Base-by-base conservation (phyloP, 1,139 yeast genomes). In the Taphrina wiesneri region DNA sequence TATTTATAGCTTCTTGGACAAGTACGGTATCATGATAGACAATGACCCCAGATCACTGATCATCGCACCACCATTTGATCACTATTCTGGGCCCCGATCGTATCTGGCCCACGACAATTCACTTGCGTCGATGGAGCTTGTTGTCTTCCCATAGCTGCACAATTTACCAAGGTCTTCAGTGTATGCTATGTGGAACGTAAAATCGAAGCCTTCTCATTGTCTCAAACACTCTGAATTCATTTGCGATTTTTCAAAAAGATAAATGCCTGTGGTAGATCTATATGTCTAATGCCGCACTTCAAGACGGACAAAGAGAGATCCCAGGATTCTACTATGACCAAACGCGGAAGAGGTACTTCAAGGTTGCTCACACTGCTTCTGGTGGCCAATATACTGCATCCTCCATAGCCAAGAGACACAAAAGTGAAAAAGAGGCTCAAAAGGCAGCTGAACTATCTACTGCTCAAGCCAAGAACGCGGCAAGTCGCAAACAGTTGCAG, bases 321-420 rank as follows among this genome's bases (percentile, higher is more conserved):
- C 66, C 66, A 3, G 66, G 66, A 36, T 63, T 43, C 45, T 56
- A 47, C 32, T 63, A 56, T 63, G 66, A 63, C 36, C 41, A 39
- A 11, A 53, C 39, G 30, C 43, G 46, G 19, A 56, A 41, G 21
- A 19, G 52, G 15, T 56, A 63, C 39, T 63, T 63, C 51, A 62
- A 46, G 39, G 26, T 62, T 17, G 57, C 56, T 7, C 64, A 60
- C 56, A 25, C 64, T 17, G 56, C 57, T 11, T 53, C 56, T 19
- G 64, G 64, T 6, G 59, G 59, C 21, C 32, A 39, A 15, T 54
- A 54, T 25, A 54, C 59, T 23, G 47, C 47, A 5, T 54, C 59
- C 17, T 36, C 59, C 17, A 23, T 54, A 36, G 32, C 36, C n/a
- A 54, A 54, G 47, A 11, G 59, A 9, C 47, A 39, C 23, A 54